These are phyloP conservation scores for Kodamaea fungicola DNA, from an alignment of 1,139 yeast genomes.

Conservation along the genomic window DNA sequence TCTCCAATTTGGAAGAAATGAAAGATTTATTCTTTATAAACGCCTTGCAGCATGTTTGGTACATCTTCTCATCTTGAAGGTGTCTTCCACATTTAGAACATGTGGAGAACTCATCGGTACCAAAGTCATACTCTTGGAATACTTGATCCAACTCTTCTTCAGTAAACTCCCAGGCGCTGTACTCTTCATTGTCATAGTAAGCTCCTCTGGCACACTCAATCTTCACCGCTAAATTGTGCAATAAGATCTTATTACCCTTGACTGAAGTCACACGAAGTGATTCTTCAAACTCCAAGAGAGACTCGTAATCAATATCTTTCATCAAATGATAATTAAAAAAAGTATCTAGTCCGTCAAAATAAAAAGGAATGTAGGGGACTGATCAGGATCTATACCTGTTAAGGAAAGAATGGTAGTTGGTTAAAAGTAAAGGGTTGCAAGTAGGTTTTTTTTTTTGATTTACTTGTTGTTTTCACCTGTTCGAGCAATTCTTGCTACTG, in stretches of 20 bases:
- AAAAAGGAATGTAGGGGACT: slow-evolving; percentile 4
- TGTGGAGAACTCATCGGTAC: slow-evolving; percentile 34
- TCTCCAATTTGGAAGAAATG: slow-evolving; percentile 29
- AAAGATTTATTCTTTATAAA: slow-evolving; percentile 15
- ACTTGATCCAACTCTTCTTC: slow-evolving; percentile 14
- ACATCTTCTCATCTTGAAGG: slow-evolving; percentile 12
- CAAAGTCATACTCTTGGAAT: slow-evolving; percentile 24
- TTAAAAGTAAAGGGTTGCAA: slow-evolving; percentile 1
- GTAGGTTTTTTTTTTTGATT: slow-evolving; percentile 1
- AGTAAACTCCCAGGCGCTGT: slow-evolving; percentile 9
- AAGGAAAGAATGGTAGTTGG: slow-evolving; percentile 7
- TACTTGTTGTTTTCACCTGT: not conserved
- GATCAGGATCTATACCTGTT: slow-evolving; percentile 3
- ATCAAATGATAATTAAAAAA: not conserved
- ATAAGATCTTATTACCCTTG: slow-evolving; percentile 17
- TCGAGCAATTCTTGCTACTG: slow-evolving; percentile 2
- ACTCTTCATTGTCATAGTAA: slow-evolving; percentile 10
- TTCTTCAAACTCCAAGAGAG: slow-evolving; percentile 42
- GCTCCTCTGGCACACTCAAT: slow-evolving; percentile 25
- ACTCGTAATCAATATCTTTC: slow-evolving; percentile 25
- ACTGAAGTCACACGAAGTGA: slow-evolving; percentile 27
- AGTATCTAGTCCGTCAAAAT: not conserved
- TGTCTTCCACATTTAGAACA: slow-evolving; percentile 29
- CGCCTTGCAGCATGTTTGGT: slow-evolving; percentile 21
- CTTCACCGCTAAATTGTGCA: slow-evolving; percentile 30